These are phyloP conservation scores for Peterozyma toletana DNA, from an alignment of 805 yeast species.

Conservation along the genomic window DNA sequence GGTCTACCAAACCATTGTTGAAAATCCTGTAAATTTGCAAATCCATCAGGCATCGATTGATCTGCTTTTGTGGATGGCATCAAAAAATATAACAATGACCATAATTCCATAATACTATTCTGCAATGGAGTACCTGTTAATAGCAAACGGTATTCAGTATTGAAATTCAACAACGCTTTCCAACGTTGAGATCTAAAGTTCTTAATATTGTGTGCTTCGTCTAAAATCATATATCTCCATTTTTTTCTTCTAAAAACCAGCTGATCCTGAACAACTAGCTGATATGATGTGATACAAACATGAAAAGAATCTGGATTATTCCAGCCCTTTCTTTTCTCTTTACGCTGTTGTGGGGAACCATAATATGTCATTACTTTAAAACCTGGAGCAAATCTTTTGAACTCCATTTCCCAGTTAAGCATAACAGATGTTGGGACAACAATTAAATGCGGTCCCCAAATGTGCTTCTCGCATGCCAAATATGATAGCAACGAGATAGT, in stretches of 20 bases:
- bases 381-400: constrained; percentile 97
- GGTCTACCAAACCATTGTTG: constrained; percentile 99
- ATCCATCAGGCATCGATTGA: constrained; percentile 86
- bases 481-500: constrained; percentile 83
- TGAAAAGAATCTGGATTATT: constrained; percentile 93
- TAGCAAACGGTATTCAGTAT: constrained; percentile 79
- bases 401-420: constrained; percentile 99
- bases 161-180: constrained; percentile 92
- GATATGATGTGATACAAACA: constrained; percentile 95
- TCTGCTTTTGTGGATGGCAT: constrained; percentile 83
- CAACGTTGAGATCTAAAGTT: constrained; percentile 95
- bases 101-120: constrained; percentile 87
- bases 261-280: constrained; percentile 95
- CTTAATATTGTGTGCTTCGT: constrained; percentile 97
- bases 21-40: constrained; percentile 92
- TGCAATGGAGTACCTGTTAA: constrained; percentile 97
- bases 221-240: constrained; percentile 96
- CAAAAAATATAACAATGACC: constrained; percentile 91
- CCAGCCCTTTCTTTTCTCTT: constrained; percentile 96
- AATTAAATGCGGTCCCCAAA: constrained; percentile 98
- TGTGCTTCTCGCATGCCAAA: constrained; percentile 85
- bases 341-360: constrained; percentile 95
- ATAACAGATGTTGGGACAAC: constrained; percentile 97
- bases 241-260: constrained; percentile 84
- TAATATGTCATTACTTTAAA: constrained; percentile 92